phyloP scores from a whole-genome alignment of 2,329 filamentous ascomycete genomes.

The Cercospora sesami region DNA sequence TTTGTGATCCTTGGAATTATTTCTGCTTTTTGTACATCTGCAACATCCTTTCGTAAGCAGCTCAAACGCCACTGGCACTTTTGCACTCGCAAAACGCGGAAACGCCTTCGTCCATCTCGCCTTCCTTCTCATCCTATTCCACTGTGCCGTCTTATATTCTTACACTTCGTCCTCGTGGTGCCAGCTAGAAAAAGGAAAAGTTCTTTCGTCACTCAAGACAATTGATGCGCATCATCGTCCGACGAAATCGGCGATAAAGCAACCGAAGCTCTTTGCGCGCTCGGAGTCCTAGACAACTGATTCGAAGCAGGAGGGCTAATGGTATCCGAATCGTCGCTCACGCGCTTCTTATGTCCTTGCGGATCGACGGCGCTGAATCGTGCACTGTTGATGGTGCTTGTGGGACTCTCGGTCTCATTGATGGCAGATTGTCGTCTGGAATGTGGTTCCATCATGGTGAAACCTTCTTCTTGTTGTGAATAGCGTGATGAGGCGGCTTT shows the following conservation, averaged over 20 bases:
- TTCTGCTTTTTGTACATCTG: not conserved
- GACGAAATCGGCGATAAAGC: not conserved
- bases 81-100: not conserved
- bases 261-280: not conserved
- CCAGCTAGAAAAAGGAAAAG: not conserved
- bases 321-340: not conserved
- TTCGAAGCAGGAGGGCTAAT: not conserved
- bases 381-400: not conserved
- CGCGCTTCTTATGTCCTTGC: not conserved
- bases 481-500: constrained; percentile 7
- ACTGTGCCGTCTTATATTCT: not conserved
- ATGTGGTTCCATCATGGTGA: constrained; percentile 9
- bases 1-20: not conserved
- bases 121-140: not conserved
- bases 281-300: not conserved
- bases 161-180: not conserved
- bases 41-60: not conserved
- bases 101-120: not conserved
- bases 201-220: not conserved
- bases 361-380: not conserved
- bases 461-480: not conserved
- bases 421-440: not conserved
- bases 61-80: not conserved
- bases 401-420: not conserved
- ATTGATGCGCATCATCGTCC: not conserved